Evolutionary conservation across 768 basidiomycete genomes (phyloP).

Genomic region (Xerocomus spinulosus): DNA sequence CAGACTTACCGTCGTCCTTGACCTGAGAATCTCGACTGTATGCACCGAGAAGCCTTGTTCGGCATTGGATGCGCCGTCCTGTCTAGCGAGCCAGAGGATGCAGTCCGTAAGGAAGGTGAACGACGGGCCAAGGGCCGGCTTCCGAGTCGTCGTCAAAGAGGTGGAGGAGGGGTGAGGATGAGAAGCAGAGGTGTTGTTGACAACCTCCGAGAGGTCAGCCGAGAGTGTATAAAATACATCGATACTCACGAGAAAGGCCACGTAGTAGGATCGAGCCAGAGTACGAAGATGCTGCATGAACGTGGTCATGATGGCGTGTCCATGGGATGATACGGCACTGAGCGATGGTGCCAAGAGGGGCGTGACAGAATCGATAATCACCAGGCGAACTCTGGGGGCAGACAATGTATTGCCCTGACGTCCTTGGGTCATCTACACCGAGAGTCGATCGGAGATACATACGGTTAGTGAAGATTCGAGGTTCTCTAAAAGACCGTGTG

Average conservation of each 20-base stretch:
- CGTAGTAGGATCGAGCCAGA: slow-evolving; percentile 40
- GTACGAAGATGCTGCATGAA: slow-evolving; percentile 63
- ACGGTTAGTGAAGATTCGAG: slow-evolving; percentile 33
- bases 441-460: slow-evolving; percentile 1
- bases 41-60: slow-evolving; percentile 26
- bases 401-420: slow-evolving; percentile 9
- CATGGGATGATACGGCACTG: slow-evolving; percentile 64
- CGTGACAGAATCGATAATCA: slow-evolving; percentile 67
- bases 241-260: slow-evolving; percentile 52
- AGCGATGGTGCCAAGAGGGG: slow-evolving; percentile 59
- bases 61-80: slow-evolving; percentile 4
- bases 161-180: slow-evolving; percentile 27
- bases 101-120: slow-evolving; percentile 70
- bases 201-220: slow-evolving; percentile 39
- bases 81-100: slow-evolving; percentile 61
- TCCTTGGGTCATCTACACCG: slow-evolving; percentile 2
- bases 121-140: slow-evolving; percentile 72
- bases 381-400: slow-evolving; percentile 32
- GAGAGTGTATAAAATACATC: not conserved
- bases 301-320: slow-evolving; percentile 68
- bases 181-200: slow-evolving; percentile 50
- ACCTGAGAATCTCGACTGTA: slow-evolving; percentile 40
- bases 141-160: slow-evolving; percentile 40
- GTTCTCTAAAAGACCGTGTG: slow-evolving; percentile 46
- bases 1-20: slow-evolving; percentile 36